Evolutionary conservation across 2,329 filamentous ascomycete genomes (phyloP).

Genomic region (Cyphellophora europaea): DNA sequence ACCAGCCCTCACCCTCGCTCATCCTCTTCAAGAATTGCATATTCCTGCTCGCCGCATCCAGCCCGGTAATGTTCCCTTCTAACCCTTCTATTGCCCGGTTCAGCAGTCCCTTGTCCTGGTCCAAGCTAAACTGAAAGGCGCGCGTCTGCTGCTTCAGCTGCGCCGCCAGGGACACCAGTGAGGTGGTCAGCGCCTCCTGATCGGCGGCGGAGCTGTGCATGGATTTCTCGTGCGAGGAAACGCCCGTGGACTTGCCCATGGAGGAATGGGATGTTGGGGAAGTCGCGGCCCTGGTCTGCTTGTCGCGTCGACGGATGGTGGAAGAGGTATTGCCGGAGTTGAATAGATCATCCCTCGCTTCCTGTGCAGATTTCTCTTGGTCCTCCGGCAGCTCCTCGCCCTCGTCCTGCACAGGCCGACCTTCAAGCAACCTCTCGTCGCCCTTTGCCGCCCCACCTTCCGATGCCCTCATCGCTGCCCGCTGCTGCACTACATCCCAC

Average conservation of each 20-base stretch:
- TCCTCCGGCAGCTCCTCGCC: constrained; percentile 2
- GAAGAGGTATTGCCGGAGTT: constrained; percentile 17
- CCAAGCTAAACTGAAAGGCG: constrained; percentile 16
- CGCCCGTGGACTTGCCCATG: constrained; percentile 22
- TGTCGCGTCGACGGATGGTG: constrained; percentile 10
- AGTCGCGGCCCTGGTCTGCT: constrained; percentile 5
- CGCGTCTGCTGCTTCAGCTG: constrained; percentile 23
- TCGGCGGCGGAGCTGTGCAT: constrained; percentile 69
- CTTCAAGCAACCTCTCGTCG: constrained; percentile 7
- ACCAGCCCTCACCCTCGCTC: constrained; percentile 84
- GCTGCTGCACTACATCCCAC: constrained; percentile 13
- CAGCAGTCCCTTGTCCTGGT: constrained; percentile 57
- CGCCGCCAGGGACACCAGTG: constrained; percentile 70
- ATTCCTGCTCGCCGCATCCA: constrained; percentile 64
- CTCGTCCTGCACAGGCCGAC: constrained; percentile 5
- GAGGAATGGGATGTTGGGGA: constrained; percentile 11
- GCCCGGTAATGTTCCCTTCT: constrained; percentile 63
- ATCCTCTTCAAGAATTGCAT: constrained; percentile 72
- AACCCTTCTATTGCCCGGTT: constrained; percentile 63
- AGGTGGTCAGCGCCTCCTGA: constrained; percentile 72
- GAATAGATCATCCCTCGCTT: constrained; percentile 7
- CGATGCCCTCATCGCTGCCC: neutral
- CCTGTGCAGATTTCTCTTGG: neutral
- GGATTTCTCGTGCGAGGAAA: constrained; percentile 54
- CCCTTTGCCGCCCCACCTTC: constrained; percentile 1